Percentiles rank a stretch among this genome's conserved stretches.
phyloP scores from a whole-genome alignment of 2,329 filamentous ascomycete species.

The Pleomassaria siparia region DNA sequence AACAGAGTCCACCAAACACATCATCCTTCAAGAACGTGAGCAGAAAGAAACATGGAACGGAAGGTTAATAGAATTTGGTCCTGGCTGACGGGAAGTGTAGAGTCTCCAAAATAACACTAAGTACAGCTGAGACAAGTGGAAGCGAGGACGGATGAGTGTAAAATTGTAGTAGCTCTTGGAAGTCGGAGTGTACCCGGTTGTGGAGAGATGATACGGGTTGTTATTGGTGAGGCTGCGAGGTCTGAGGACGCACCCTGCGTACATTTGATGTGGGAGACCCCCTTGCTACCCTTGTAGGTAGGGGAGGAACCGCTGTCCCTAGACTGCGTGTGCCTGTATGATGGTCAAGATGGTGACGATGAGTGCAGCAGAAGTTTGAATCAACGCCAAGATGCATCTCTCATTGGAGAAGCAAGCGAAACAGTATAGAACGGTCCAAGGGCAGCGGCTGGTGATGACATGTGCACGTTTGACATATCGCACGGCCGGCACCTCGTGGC shows the following conservation, averaged over 20 bases:
- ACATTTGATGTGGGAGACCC: conserved; percentile 5
- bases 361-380: conserved; percentile 20
- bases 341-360: conserved; percentile 22
- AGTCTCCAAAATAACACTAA: conserved; percentile 7
- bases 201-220: conserved; percentile 1
- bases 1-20: conserved; percentile 5
- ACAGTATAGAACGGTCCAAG: not conserved
- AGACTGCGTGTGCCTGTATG: conserved; percentile 22
- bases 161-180: not conserved
- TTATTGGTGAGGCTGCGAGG: conserved; percentile 14
- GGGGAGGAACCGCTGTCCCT: conserved; percentile 13
- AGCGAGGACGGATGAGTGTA: not conserved
- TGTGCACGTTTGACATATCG: conserved; percentile 12
- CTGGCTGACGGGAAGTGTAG: conserved; percentile 9
- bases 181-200: not conserved
- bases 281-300: conserved; percentile 10
- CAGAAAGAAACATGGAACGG: conserved; percentile 6
- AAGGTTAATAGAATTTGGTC: conserved; percentile 4
- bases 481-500: conserved; percentile 15
- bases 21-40: conserved; percentile 4
- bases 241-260: conserved; percentile 12
- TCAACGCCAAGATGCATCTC: not conserved
- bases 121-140: not conserved
- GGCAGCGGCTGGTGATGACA: conserved; percentile 4
- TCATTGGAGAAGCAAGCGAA: conserved; percentile 10